Evolutionary conservation across 495 filamentous ascomycete genomes (phyloP).

Genomic region (Bacidia rubella): DNA sequence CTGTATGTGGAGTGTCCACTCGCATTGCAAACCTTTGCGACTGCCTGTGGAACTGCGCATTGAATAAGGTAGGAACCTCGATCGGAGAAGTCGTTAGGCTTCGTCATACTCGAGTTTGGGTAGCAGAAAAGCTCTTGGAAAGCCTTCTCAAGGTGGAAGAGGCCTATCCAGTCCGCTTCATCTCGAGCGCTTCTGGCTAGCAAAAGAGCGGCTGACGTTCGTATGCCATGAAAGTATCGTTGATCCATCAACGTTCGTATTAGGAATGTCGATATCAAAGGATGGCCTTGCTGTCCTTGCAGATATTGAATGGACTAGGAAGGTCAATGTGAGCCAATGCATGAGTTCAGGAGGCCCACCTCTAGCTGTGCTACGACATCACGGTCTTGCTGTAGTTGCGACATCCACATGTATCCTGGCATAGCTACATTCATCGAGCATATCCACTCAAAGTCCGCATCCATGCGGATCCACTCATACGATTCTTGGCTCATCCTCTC

Average conservation of each 20-base stretch:
- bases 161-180: conserved; percentile 61
- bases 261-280: conserved; percentile 72
- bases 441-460: conserved; percentile 97
- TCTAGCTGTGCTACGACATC: conserved; percentile 94
- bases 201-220: conserved; percentile 61
- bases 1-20: conserved; percentile 60
- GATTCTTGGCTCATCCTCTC: conserved; percentile 85
- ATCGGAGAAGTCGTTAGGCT: conserved; percentile 81
- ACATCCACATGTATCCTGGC: conserved; percentile 93
- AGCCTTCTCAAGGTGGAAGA: conserved; percentile 67
- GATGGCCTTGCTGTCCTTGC: conserved; percentile 44
- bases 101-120: conserved; percentile 51
- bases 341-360: too few species aligned
- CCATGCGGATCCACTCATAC: conserved; percentile 97
- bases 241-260: conserved; percentile 78
- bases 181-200: conserved; percentile 59
- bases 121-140: conserved; percentile 86
- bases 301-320: conserved; percentile 55
- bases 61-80: conserved; percentile 70
- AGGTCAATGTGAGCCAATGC: too few species aligned
- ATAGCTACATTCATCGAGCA: conserved; percentile 65
- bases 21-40: conserved; percentile 64
- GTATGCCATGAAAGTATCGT: conserved; percentile 87
- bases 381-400: conserved; percentile 91
- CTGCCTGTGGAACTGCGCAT: conserved; percentile 61